Conservation (phyloP, 2,329 filamentous ascomycete species). For the Hyphodiscus sp. region DNA sequence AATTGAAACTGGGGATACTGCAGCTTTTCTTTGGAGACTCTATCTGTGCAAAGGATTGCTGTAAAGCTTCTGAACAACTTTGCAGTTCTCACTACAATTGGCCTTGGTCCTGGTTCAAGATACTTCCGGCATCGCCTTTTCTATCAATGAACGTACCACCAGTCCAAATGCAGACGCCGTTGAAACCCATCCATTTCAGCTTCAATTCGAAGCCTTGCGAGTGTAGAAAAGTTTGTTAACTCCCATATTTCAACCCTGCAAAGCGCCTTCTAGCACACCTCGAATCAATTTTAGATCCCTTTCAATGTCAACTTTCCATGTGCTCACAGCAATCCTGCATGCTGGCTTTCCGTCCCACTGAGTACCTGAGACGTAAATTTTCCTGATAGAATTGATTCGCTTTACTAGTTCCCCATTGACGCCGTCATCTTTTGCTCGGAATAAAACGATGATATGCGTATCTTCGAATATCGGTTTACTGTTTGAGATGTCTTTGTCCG, state of each 20-base stretch:
- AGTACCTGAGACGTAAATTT: conserved; percentile 80
- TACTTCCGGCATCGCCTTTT: too few relatives aligned
- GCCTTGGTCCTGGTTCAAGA: too few relatives aligned
- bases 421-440: conserved; percentile 59
- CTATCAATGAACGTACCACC: too few relatives aligned
- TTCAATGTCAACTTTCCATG: conserved; percentile 69
- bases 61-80: too few relatives aligned
- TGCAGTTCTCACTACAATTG: too few relatives aligned
- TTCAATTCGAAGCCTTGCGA: too few relatives aligned
- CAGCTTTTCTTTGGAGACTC: too few relatives aligned
- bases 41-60: too few relatives aligned
- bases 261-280: conserved; percentile 44
- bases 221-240: too few relatives aligned
- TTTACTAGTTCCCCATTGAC: conserved; percentile 62
- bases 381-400: conserved; percentile 65
- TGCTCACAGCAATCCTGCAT: conserved; percentile 78
- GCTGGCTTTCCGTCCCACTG: conserved; percentile 68
- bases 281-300: conserved; percentile 61
- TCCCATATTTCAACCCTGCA: background rate
- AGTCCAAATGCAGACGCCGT: too few relatives aligned
- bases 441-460: conserved; percentile 62
- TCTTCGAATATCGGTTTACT: conserved; percentile 5
- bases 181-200: too few relatives aligned
- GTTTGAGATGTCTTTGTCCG: conserved; percentile 41
- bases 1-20: too few relatives aligned